Base-by-base conservation (phyloP, 140 eudicot genomes). In the Flaveria floridana region DNA sequence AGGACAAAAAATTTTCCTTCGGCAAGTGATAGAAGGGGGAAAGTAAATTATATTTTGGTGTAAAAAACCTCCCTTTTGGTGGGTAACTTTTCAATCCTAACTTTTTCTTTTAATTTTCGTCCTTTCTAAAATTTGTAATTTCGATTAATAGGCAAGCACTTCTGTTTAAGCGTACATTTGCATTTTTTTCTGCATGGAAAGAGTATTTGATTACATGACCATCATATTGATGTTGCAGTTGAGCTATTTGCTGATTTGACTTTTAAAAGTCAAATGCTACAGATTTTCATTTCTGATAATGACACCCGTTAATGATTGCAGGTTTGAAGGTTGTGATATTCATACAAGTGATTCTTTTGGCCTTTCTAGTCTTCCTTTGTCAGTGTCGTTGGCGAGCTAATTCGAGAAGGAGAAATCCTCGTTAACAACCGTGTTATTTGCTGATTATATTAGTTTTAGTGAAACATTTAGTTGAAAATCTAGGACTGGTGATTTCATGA, bases 261-360 rank as follows among this genome's bases (percentile, higher is more conserved):
- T 23, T 61, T 44, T 13, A 58, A 28, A 26, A 19, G 47, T 51
- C 78, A 72, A 39, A 77, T 18, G 65, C 30, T 30, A 63, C 4
- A 19, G 42, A 50, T 70, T 56, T 25, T 20, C 11, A 59, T 77
- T 63, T 71, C 61, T 25, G 39, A 30, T 65, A 47, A 50, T 81
- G 57, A 37, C 55, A 11, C 37, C 39, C 42, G 8, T 34, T 55
- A 71, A 4, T 73, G 78, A 57, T 79, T 84, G 46, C 91, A 93
- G 98, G 96, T 79, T 53, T 90, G 89, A 86, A 87, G 91, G 78
- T 83, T 47, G 56, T 90, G 75, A 81, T 84, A 68, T n/a, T 84
- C 25, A 34, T 84, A 74, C 98, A 93, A 74, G 89, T 86, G 67
- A 77, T 75, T 70, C 64, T 90, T 63, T 67, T 90, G 15, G 44